Evolutionary conservation across 805 yeast species (phyloP).

Genomic region (Lipomyces sp.): DNA sequence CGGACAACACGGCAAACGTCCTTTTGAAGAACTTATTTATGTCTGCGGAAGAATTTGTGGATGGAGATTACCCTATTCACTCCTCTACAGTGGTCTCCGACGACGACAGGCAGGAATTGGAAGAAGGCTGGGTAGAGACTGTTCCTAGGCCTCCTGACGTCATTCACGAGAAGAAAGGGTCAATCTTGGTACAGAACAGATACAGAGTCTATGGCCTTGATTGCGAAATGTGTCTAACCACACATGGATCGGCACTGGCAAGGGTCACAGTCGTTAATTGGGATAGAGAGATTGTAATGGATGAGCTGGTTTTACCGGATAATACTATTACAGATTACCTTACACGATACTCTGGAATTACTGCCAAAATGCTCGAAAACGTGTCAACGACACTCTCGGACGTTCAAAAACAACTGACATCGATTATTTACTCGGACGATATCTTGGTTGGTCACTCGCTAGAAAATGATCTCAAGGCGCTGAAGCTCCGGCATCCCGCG

Average conservation of each 20-base stretch:
- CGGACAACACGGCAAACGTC: slow-evolving; percentile 7
- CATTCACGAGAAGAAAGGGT: slow-evolving; percentile 34
- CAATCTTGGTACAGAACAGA: slow-evolving; percentile 23
- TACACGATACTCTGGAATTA: slow-evolving; percentile 86
- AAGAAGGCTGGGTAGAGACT: slow-evolving; percentile 61
- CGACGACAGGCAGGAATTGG: slow-evolving; percentile 24
- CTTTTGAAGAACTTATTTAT: slow-evolving; percentile 57
- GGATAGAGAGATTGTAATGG: slow-evolving; percentile 58
- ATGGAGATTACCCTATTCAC: slow-evolving; percentile 67
- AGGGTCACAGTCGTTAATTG: slow-evolving; percentile 70
- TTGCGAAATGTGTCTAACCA: slow-evolving; percentile 88
- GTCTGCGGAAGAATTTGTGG: slow-evolving; percentile 54
- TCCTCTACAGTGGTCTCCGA: slow-evolving; percentile 41
- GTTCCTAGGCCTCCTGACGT: slow-evolving; percentile 49
- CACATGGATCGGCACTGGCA: slow-evolving; percentile 67
- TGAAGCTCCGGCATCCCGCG: slow-evolving; percentile 71
- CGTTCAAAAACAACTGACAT: slow-evolving; percentile 62
- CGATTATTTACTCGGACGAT: slow-evolving; percentile 60
- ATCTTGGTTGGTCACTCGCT: slow-evolving; percentile 87
- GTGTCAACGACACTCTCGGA: slow-evolving; percentile 71
- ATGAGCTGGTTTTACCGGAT: slow-evolving; percentile 77
- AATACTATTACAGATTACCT: slow-evolving; percentile 77
- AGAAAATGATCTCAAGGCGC: slow-evolving; percentile 76
- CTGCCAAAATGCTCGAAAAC: slow-evolving; percentile 63
- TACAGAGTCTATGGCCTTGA: slow-evolving; percentile 69